Base-by-base conservation (phyloP, 345 rosid genomes). In the Turritis glabra region DNA sequence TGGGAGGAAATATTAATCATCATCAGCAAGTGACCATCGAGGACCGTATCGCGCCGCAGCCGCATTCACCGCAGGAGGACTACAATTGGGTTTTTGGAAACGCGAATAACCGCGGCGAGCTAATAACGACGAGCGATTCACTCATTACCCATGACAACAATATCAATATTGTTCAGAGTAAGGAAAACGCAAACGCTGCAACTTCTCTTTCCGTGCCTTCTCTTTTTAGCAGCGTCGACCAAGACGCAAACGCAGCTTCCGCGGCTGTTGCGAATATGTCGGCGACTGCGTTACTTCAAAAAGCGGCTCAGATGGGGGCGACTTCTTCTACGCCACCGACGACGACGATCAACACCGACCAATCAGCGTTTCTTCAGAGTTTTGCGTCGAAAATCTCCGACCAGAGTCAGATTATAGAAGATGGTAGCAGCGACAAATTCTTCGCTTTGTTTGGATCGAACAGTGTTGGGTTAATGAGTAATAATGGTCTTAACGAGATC, bases 261-360 rank as follows among this genome's bases (percentile, higher is more conserved):
- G 72, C 50, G 33, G 63, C 58, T 23, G 74, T 60, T 9, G 83
- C 80, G 14, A 87, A 78, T 23, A 92, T 90, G 93, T 92, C 97
- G 2, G 99, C 99, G 47, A 95, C 99, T 11, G 99, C 97, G 57
- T 84, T 95, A 60, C 81, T 95, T 61, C 97, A 92, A 73, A 95
- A 92, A 80, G 97, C 99, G 30, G 93, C 99, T 15, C 93, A 86
- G 59, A 90, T 92, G 30, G 97, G 97, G 14, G 86, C 87, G 37
- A 87, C 85, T 15, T 77, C 96, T 32, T 75, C 79, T 14, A 38
- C 67, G 8, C 22, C 71, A 5, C 17, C 55, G 12, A 27, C 58
- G 48, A 56, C 71, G 2, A 57, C 58, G 17, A 32, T 26, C 33
- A 62, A 41, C 40, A 58, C 86, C 4, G 89, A 90, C 38, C 83